phyloP scores from a whole-genome alignment of 805 yeast species.

The Kazachstania viticola region DNA sequence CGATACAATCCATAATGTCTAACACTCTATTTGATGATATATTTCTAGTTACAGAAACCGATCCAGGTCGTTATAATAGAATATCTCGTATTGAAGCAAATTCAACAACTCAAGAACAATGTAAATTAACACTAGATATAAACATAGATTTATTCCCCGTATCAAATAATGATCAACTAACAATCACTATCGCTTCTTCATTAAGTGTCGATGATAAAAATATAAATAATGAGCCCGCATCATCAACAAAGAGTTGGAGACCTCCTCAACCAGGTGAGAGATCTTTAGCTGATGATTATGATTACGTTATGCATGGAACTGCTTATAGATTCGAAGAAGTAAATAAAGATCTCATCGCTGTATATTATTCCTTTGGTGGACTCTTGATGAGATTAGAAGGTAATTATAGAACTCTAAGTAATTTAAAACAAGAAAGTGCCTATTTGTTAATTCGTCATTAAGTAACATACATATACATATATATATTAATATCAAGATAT shows the following conservation, averaged over 20 bases:
- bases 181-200: constrained; percentile 76
- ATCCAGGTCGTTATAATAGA: constrained; percentile 82
- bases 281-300: constrained; percentile 90
- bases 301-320: constrained; percentile 96
- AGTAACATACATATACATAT: neutral
- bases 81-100: constrained; percentile 82
- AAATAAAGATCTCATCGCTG: constrained; percentile 54
- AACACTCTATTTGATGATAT: constrained; percentile 86
- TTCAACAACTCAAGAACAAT: constrained; percentile 59
- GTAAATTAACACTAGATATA: constrained; percentile 77
- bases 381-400: constrained; percentile 90
- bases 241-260: constrained; percentile 31
- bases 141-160: constrained; percentile 90
- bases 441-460: constrained; percentile 72
- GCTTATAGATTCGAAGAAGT: constrained; percentile 94
- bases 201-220: constrained; percentile 41
- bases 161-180: constrained; percentile 58
- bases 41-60: constrained; percentile 75
- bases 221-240: constrained; percentile 31
- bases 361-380: constrained; percentile 93
- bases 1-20: constrained; percentile 34
- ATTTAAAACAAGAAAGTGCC: constrained; percentile 87
- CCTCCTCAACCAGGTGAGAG: constrained; percentile 71
- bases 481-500: neutral
- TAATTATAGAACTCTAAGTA: constrained; percentile 76